Evolutionary conservation across 768 basidiomycete species (phyloP), one percentile per base, ranked within the genome.

Genomic region (Roridomyces roridus): DNA sequence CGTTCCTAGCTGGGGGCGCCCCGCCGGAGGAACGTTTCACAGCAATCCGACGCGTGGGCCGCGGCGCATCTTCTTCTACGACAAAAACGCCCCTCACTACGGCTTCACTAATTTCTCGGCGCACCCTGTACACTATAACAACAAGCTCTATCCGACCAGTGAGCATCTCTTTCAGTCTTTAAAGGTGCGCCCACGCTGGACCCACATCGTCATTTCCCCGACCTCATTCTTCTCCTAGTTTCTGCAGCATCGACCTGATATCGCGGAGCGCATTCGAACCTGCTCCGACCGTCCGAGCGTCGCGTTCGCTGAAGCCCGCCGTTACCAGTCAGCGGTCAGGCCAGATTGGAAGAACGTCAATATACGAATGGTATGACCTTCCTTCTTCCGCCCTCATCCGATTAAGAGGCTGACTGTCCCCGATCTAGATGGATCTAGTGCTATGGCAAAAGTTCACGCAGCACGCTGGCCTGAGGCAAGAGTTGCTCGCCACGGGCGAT

Each of bases 121-220:
- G 0, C 88, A 90, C 68, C 76, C 83, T 40, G 82, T 91, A 10
- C 63, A 74, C 10, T 86, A 88, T 67, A 78, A 83, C 28, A 84
- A 84, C 36, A 86, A 84, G 66, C 76, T 71, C 50, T 91, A 90
- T 65, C 87, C 88, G 1, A 91, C 89, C 0, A 87, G 87, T 65
- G 89, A 90, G 67, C 89, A 91, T 69, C 79, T 91, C 11, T 91
- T 89, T 65, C 89, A 91, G 62, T 85, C 89, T 3, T 81, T 89
- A 73, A 90, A 89, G 68, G 87, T 85, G 51, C 11, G 69, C 60
- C n/a, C n/a, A 26, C 29, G 55, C 11, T 7, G 25, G 29, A 25
- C 35, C 15, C 29, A 21, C 35, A 15, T 23, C n/a, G n/a, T n/a
- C 21, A 14, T 42, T 28, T 1, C 17, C 54, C 26, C 1, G 25